Evolutionary conservation across 2,329 filamentous ascomycete species (phyloP).

Genomic region (Botrytis byssoidea): DNA sequence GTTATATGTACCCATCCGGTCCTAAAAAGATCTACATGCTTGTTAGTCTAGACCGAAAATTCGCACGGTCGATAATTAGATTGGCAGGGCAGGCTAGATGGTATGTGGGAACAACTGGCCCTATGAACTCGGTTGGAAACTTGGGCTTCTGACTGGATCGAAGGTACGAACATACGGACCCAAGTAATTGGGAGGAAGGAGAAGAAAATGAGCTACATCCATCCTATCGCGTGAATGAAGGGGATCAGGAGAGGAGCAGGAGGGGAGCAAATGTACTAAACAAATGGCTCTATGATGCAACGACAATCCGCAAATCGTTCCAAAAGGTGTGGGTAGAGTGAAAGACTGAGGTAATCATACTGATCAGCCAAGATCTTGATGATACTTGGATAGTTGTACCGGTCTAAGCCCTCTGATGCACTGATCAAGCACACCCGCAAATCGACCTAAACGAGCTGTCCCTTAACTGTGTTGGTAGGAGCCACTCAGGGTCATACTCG

Average conservation of each 20-base stretch:
- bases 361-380: neutral
- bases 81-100: slow-evolving; percentile 3
- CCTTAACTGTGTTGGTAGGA: neutral
- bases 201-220: neutral
- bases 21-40: slow-evolving; percentile 8
- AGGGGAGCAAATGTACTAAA: neutral
- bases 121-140: slow-evolving; percentile 17
- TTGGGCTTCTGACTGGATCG: slow-evolving; percentile 10
- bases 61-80: slow-evolving; percentile 14
- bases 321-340: neutral
- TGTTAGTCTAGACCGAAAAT: neutral
- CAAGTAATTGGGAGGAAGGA: slow-evolving; percentile 9
- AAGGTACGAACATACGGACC: slow-evolving; percentile 8
- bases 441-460: neutral
- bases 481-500: neutral
- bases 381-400: neutral
- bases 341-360: neutral
- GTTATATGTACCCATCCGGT: slow-evolving; percentile 3
- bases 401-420: slow-evolving; percentile 20
- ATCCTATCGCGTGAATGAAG: neutral
- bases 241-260: neutral
- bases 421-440: slow-evolving; percentile 14
- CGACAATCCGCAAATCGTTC: neutral
- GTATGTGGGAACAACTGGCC: slow-evolving; percentile 15
- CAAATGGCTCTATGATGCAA: neutral